phyloP scores from a whole-genome alignment of 768 basidiomycete genomes.

The Ramaria rubella region DNA sequence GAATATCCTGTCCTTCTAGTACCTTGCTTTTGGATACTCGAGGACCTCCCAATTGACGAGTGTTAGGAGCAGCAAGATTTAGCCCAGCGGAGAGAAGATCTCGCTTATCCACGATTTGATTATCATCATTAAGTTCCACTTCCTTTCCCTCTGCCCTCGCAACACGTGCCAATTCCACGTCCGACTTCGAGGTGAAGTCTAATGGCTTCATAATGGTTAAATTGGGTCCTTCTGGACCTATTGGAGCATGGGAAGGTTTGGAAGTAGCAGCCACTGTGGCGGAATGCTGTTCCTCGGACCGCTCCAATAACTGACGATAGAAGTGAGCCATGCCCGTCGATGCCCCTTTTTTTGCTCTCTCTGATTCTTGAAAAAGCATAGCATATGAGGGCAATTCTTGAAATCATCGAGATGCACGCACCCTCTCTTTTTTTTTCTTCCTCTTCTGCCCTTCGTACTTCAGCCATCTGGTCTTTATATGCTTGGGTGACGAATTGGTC shows the following conservation, averaged over 20 bases:
- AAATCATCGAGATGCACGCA: slow-evolving; percentile 22
- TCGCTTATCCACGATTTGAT: slow-evolving; percentile 94
- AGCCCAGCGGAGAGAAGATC: slow-evolving; percentile 87
- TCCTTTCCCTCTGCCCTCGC: slow-evolving; percentile 73
- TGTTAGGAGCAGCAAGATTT: slow-evolving; percentile 82
- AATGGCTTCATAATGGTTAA: slow-evolving; percentile 72
- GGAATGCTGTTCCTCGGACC: slow-evolving; percentile 76
- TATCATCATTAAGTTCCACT: slow-evolving; percentile 94
- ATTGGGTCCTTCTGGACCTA: slow-evolving; percentile 53
- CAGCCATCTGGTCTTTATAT: slow-evolving; percentile 94
- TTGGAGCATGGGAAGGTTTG: slow-evolving; percentile 25
- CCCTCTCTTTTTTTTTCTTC: slow-evolving; percentile 89
- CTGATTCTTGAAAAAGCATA: slow-evolving; percentile 34
- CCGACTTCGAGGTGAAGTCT: slow-evolving; percentile 56
- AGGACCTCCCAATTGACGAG: slow-evolving; percentile 50
- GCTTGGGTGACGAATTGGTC: slow-evolving; percentile 97
- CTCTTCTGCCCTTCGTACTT: slow-evolving; percentile 84
- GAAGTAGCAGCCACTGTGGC: slow-evolving; percentile 74
- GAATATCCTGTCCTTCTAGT: slow-evolving; percentile 22
- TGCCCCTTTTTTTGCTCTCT: slow-evolving; percentile 51
- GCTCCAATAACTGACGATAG: slow-evolving; percentile 71
- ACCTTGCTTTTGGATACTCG: slow-evolving; percentile 19
- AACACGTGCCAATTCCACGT: slow-evolving; percentile 62
- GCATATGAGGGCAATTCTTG: not conserved
- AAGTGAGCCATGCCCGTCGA: slow-evolving; percentile 82